phyloP scores from a whole-genome alignment of 192 early-diverging fungal genomes.

The Linderina pennispora region DNA sequence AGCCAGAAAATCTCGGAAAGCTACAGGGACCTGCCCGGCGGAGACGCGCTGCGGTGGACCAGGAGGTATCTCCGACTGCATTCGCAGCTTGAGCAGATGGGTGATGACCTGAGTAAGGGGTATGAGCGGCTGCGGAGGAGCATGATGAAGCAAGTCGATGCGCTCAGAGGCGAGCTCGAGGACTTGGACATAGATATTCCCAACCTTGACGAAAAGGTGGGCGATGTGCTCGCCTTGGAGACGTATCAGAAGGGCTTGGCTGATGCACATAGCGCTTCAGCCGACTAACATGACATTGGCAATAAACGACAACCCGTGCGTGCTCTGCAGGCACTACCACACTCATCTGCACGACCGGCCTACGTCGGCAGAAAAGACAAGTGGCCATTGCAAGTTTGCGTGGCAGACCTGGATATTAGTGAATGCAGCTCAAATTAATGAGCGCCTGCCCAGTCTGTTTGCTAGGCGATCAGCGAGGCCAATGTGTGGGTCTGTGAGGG shows the following conservation, averaged over 20 bases:
- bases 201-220: slow-evolving; percentile 13
- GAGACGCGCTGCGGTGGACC: slow-evolving; percentile 21
- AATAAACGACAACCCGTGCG: too few species aligned
- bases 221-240: slow-evolving; percentile 4
- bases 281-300: too few species aligned
- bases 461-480: too few species aligned
- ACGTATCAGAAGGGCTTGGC: background rate
- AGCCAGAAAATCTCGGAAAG: slow-evolving; percentile 11
- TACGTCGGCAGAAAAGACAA: too few species aligned
- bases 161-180: slow-evolving; percentile 14
- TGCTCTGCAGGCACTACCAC: background rate
- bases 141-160: slow-evolving; percentile 9
- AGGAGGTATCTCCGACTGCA: slow-evolving; percentile 25
- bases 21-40: slow-evolving; percentile 19
- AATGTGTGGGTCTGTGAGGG: too few species aligned
- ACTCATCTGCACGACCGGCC: too few species aligned
- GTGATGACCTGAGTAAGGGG: slow-evolving; percentile 3
- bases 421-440: too few species aligned
- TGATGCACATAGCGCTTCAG: background rate
- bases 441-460: too few species aligned
- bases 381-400: too few species aligned
- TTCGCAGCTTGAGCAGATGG: slow-evolving; percentile 10
- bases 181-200: background rate
- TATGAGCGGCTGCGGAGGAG: slow-evolving; percentile 10
- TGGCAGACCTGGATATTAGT: too few species aligned